Conservation (phyloP, 768 basidiomycete genomes). For the Rhodosporidiobolus odoratus region DNA sequence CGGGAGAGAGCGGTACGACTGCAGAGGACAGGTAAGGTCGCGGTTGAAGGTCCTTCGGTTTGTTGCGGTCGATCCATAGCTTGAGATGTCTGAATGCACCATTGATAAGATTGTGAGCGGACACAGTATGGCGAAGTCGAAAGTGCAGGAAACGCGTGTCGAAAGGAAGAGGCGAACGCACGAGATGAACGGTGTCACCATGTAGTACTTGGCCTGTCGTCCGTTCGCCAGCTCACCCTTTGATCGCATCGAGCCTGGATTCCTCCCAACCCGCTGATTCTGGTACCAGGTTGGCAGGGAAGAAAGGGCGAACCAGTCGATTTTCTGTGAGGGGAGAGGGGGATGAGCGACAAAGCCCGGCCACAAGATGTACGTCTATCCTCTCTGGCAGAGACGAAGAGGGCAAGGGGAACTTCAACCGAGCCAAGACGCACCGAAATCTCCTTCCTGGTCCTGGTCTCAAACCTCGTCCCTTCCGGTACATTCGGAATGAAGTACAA, state of each 20-base stretch:
- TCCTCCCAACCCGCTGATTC: slow-evolving; percentile 45
- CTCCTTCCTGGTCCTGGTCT: slow-evolving; percentile 93
- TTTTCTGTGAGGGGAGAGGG: slow-evolving; percentile 59
- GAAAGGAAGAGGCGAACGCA: slow-evolving; percentile 35
- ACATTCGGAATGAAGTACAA: slow-evolving; percentile 84
- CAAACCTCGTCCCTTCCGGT: slow-evolving; percentile 78
- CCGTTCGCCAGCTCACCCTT: slow-evolving; percentile 46
- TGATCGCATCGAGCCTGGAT: slow-evolving; percentile 47
- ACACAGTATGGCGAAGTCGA: too few species aligned
- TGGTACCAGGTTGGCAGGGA: slow-evolving; percentile 88
- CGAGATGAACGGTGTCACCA: slow-evolving; percentile 86
- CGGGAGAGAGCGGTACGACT: neutral
- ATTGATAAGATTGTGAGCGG: too few species aligned
- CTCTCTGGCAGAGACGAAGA: neutral
- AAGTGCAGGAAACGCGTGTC: neutral
- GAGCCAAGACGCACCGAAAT: slow-evolving; percentile 51
- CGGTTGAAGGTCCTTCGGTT: slow-evolving; percentile 22
- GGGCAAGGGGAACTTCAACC: neutral
- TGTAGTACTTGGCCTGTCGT: slow-evolving; percentile 72
- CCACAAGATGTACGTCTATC: neutral
- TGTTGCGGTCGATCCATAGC: slow-evolving; percentile 41
- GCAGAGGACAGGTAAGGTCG: neutral
- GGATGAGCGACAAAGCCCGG: neutral
- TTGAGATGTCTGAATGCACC: slow-evolving; percentile 32
- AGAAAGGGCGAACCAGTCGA: slow-evolving; percentile 85